phyloP scores from a whole-genome alignment of 2,329 filamentous ascomycete genomes.

The Colletotrichum euphorbiae region DNA sequence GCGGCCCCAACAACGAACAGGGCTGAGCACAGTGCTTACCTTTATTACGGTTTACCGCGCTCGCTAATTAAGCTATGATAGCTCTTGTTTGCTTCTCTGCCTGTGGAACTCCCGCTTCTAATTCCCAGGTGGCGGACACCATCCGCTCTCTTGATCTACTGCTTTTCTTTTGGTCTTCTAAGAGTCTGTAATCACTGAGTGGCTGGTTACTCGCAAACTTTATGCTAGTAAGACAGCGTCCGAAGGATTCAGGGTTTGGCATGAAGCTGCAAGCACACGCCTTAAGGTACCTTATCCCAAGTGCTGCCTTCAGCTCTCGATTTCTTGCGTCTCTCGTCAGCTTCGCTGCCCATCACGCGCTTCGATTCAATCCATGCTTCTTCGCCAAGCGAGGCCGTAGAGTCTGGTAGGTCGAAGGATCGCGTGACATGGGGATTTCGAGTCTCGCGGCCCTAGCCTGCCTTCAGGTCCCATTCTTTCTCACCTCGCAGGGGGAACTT shows the following conservation, averaged over 20 bases:
- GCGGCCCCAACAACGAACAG: constrained; percentile 12
- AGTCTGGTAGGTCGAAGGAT: constrained; percentile 28
- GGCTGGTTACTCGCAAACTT: background rate
- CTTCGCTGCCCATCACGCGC: background rate
- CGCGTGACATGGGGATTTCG: no score
- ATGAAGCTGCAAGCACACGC: background rate
- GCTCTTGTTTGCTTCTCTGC: background rate
- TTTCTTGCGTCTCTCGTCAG: background rate
- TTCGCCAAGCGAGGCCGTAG: constrained; percentile 16
- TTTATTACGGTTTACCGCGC: constrained; percentile 7
- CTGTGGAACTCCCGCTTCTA: constrained; percentile 13
- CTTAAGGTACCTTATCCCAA: no score
- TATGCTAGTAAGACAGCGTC: background rate
- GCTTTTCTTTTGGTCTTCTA: background rate
- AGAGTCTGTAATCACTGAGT: background rate
- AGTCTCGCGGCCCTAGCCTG: constrained; percentile 9
- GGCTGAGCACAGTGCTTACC: constrained; percentile 37
- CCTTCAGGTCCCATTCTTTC: background rate
- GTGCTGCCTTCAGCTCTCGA: background rate
- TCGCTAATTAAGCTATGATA: background rate
- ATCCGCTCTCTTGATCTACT: background rate
- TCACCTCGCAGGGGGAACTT: background rate
- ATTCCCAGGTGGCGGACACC: background rate
- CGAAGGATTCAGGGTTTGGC: constrained; percentile 18
- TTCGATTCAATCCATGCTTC: constrained; percentile 12